Evolutionary conservation across 306 rosid species (phyloP).

Genomic region (Glycine tomentella): DNA sequence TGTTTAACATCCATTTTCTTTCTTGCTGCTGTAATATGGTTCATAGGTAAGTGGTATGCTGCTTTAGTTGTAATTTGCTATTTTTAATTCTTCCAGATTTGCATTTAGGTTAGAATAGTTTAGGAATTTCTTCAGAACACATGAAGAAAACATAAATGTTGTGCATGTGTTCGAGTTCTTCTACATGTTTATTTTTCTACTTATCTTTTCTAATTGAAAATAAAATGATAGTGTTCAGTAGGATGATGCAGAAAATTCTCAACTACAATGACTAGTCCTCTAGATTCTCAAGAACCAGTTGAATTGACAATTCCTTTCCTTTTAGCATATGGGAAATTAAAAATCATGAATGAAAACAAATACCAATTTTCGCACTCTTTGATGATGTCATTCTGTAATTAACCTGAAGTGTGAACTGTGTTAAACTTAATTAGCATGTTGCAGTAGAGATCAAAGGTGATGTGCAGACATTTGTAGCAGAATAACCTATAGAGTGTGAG

Average conservation of each 20-base stretch:
- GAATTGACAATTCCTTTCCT: not conserved
- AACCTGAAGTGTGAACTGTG: conserved; percentile 8
- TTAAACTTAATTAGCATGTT: conserved; percentile 8
- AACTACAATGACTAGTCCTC: conserved; percentile 13
- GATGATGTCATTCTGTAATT: conserved; percentile 24
- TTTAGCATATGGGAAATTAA: conserved; percentile 18
- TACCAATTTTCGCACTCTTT: conserved; percentile 19
- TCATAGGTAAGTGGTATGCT: conserved; percentile 65
- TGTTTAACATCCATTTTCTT: conserved; percentile 75
- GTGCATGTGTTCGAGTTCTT: conserved; percentile 20
- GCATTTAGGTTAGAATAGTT: conserved; percentile 2
- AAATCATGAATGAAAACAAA: conserved; percentile 30
- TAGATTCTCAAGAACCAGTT: conserved; percentile 9
- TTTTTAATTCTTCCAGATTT: conserved; percentile 32
- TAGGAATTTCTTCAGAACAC: not conserved
- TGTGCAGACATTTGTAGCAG: conserved; percentile 14
- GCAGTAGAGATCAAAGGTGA: conserved; percentile 25
- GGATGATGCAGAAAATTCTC: conserved; percentile 15
- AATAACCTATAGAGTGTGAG: not conserved
- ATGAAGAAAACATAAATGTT: conserved; percentile 17
- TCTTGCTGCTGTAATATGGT: conserved; percentile 82
- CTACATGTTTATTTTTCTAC: not conserved
- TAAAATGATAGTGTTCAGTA: not conserved
- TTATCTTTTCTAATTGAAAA: conserved; percentile 27
- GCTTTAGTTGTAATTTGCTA: conserved; percentile 15